A percentile compares a stretch with the other conserved stretches of the same genome.
phyloP scores from a whole-genome alignment of 2,329 filamentous ascomycete species.

The Aplosporella prunicola region DNA sequence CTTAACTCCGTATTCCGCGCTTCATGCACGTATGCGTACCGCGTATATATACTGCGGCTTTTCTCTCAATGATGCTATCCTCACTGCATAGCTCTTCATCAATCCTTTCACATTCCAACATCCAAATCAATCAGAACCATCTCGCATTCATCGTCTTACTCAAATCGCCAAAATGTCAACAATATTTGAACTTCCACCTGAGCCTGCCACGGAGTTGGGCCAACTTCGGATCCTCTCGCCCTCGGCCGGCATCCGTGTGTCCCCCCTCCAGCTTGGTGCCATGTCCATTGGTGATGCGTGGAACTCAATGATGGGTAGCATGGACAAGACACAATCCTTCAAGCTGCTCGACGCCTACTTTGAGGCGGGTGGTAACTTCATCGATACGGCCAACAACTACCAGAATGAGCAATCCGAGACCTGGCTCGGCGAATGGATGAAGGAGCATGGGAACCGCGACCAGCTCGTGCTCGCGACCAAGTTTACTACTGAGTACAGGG shows the following conservation, averaged over 20 bases:
- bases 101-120: too few relatives aligned
- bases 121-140: too few relatives aligned
- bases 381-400: slow-evolving; percentile 35
- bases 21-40: too few relatives aligned
- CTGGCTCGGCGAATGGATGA: slow-evolving; percentile 45
- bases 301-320: slow-evolving; percentile 52
- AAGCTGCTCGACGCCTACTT: not conserved
- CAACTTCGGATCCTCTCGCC: slow-evolving; percentile 44
- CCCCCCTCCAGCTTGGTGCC: slow-evolving; percentile 43
- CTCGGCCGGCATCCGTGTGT: slow-evolving; percentile 44
- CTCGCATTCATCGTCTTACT: too few relatives aligned
- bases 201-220: too few relatives aligned
- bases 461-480: slow-evolving; percentile 48
- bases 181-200: too few relatives aligned
- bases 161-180: too few relatives aligned
- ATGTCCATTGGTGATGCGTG: slow-evolving; percentile 49
- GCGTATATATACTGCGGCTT: too few relatives aligned
- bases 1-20: too few relatives aligned
- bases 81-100: too few relatives aligned
- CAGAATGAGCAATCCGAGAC: slow-evolving; percentile 39
- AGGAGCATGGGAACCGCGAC: slow-evolving; percentile 34
- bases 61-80: too few relatives aligned
- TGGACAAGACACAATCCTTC: not conserved
- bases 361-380: not conserved
- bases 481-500: slow-evolving; percentile 34